These are phyloP conservation scores for Gaeumannomyces tritici DNA, from an alignment of 2,329 filamentous ascomycete species.

Conservation along the genomic window DNA sequence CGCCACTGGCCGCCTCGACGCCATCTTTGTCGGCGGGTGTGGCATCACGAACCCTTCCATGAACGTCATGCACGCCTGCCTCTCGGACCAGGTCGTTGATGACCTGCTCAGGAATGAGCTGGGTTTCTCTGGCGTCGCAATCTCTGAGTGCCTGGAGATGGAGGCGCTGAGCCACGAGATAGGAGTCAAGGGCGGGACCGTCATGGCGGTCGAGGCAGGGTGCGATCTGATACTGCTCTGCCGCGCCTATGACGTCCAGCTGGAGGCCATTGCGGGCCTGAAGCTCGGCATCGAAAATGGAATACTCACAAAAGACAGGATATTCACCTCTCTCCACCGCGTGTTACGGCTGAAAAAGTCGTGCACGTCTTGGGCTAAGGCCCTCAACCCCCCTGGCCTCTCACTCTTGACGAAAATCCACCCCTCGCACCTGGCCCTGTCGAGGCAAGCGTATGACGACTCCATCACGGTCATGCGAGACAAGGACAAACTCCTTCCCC, in stretches of 20 bases:
- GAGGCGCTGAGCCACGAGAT: conserved; percentile 92
- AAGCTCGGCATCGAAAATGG: conserved; percentile 85
- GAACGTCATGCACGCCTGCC: conserved; percentile 90
- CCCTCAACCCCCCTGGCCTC: conserved; percentile 77
- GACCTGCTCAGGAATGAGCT: conserved; percentile 81
- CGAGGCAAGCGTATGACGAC: conserved; percentile 77
- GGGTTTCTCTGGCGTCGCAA: conserved; percentile 82
- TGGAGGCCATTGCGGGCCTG: conserved; percentile 83
- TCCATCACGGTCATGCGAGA: conserved; percentile 92
- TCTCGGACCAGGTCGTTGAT: conserved; percentile 89
- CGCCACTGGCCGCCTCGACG: conserved; percentile 68
- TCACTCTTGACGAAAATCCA: conserved; percentile 71
- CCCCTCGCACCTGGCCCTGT: conserved; percentile 70
- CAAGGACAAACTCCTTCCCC: conserved; percentile 72
- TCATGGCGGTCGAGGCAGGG: conserved; percentile 95
- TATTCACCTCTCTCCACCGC: conserved; percentile 70
- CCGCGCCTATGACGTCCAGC: conserved; percentile 76
- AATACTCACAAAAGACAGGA: conserved; percentile 72
- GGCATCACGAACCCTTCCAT: conserved; percentile 85
- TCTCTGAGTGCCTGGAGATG: conserved; percentile 96
- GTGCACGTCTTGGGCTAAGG: conserved; percentile 85
- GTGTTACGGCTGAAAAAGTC: conserved; percentile 73
- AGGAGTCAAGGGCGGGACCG: conserved; percentile 90
- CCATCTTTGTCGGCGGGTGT: conserved; percentile 93
- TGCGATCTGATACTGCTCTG: conserved; percentile 88